Evolutionary conservation across 129 eudicot genomes (phyloP).

Genomic region (Flaveria trinervia): DNA sequence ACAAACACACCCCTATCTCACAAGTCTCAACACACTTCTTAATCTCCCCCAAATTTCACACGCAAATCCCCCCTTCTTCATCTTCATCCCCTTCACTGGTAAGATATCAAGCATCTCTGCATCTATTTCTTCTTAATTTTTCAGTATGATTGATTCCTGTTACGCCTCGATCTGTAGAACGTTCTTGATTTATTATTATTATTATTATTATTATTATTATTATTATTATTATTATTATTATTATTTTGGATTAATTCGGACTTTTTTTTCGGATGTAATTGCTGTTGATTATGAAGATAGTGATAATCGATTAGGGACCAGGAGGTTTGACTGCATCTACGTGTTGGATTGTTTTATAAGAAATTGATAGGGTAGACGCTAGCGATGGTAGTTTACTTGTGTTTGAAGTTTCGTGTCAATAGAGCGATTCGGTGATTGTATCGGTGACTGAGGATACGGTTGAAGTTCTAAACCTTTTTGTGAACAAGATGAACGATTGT

Average conservation of each 20-base stretch:
- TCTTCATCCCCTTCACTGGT: conserved; percentile 12
- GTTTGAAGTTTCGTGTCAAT: not conserved
- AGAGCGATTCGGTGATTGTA: not conserved
- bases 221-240: no score
- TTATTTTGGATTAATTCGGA: not conserved
- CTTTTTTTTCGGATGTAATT: not conserved
- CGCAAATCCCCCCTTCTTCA: conserved; percentile 9
- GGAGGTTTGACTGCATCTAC: conserved; percentile 5
- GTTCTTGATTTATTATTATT: not conserved
- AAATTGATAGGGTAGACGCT: not conserved
- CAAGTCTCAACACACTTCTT: conserved; percentile 20
- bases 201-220: no score
- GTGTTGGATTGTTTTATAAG: not conserved
- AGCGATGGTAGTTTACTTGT: conserved; percentile 12
- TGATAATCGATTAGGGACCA: conserved; percentile 18
- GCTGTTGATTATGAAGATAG: conserved; percentile 14
- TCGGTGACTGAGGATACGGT: not conserved
- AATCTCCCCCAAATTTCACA: conserved; percentile 32
- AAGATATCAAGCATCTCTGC: conserved; percentile 7
- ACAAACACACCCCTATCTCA: conserved; percentile 7
- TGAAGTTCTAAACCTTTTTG: not conserved
- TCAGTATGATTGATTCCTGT: conserved; percentile 10
- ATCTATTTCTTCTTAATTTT: not conserved
- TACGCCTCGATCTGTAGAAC: conserved; percentile 24
- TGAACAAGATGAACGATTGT: not conserved